phyloP scores from a whole-genome alignment of 768 basidiomycete species.

The Termitomyces sp. region DNA sequence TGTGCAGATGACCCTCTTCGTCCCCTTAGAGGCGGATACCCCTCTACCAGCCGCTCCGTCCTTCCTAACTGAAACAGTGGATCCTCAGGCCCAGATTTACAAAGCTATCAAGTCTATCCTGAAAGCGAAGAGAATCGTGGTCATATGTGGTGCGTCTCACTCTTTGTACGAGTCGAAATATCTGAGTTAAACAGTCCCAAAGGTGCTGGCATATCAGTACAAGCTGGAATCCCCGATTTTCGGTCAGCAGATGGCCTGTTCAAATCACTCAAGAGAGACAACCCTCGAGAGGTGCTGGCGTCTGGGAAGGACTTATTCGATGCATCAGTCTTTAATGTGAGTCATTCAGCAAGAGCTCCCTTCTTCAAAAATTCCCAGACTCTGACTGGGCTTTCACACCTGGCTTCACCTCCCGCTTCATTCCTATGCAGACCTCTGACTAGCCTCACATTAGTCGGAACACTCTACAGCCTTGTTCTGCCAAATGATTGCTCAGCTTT shows the following conservation, averaged over 20 bases:
- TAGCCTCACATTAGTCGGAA: conserved; percentile 48
- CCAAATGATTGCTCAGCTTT: conserved; percentile 85
- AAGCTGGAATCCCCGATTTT: conserved; percentile 89
- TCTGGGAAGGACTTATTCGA: conserved; percentile 89
- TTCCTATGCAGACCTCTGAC: conserved; percentile 1
- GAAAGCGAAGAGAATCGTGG: conserved; percentile 79
- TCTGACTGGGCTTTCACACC: conserved; percentile 3
- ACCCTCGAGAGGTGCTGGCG: conserved; percentile 63
- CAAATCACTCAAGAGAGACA: conserved; percentile 69
- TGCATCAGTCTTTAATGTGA: conserved; percentile 83
- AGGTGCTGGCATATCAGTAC: conserved; percentile 89
- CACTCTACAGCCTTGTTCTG: conserved; percentile 73
- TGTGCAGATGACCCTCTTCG: conserved; percentile 53
- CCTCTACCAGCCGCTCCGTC: conserved; percentile 46
- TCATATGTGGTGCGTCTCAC: conserved; percentile 68
- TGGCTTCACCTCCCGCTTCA: not conserved
- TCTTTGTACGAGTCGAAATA: not conserved
- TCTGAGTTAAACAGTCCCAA: not conserved
- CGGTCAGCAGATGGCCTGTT: conserved; percentile 79
- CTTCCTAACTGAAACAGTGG: conserved; percentile 45
- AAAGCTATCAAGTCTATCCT: conserved; percentile 61
- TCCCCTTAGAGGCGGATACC: conserved; percentile 50
- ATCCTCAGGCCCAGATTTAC: conserved; percentile 41
- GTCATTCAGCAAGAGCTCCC: conserved; percentile 15
- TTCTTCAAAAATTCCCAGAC: not conserved